Conservation (phyloP, 805 yeast genomes). For the Candida sanyiensis region DNA sequence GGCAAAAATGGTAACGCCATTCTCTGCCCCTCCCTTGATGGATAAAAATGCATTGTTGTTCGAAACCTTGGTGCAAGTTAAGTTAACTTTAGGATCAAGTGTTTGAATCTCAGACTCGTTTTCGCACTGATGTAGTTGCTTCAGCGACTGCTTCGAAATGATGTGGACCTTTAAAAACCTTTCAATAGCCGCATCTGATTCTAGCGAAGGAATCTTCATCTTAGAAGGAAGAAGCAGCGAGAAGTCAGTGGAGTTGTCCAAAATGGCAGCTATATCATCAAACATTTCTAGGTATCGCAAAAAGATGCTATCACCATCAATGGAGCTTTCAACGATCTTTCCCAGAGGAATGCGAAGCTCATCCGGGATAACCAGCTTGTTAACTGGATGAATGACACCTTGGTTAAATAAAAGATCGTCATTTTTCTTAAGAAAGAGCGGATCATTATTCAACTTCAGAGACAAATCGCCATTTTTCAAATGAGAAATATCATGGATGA, state of each 20-base stretch:
- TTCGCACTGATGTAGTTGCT: slow-evolving; percentile 44
- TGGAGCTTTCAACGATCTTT: slow-evolving; percentile 52
- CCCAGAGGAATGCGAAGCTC: slow-evolving; percentile 44
- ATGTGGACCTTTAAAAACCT: slow-evolving; percentile 64
- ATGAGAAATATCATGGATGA: slow-evolving; percentile 12
- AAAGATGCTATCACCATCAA: slow-evolving; percentile 36
- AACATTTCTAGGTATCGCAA: slow-evolving; percentile 40
- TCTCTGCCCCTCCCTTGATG: slow-evolving; percentile 42
- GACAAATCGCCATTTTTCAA: slow-evolving; percentile 15
- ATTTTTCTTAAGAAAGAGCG: slow-evolving; percentile 29
- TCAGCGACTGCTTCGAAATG: slow-evolving; percentile 51
- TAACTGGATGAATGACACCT: slow-evolving; percentile 78
- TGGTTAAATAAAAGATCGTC: slow-evolving; percentile 70
- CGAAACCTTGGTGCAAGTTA: slow-evolving; percentile 39
- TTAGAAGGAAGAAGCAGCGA: slow-evolving; percentile 74
- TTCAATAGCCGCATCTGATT: slow-evolving; percentile 37
- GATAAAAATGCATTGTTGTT: slow-evolving; percentile 32
- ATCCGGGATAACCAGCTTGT: slow-evolving; percentile 51
- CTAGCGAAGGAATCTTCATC: slow-evolving; percentile 41
- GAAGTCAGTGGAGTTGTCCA: slow-evolving; percentile 35
- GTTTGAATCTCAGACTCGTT: slow-evolving; percentile 36
- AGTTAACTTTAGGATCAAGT: slow-evolving; percentile 37
- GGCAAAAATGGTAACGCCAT: slow-evolving; percentile 51
- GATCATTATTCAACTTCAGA: slow-evolving; percentile 19
- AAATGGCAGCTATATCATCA: slow-evolving; percentile 37